Evolutionary conservation across 2,329 filamentous ascomycete species (phyloP).

Genomic region (Endothia cerciana): DNA sequence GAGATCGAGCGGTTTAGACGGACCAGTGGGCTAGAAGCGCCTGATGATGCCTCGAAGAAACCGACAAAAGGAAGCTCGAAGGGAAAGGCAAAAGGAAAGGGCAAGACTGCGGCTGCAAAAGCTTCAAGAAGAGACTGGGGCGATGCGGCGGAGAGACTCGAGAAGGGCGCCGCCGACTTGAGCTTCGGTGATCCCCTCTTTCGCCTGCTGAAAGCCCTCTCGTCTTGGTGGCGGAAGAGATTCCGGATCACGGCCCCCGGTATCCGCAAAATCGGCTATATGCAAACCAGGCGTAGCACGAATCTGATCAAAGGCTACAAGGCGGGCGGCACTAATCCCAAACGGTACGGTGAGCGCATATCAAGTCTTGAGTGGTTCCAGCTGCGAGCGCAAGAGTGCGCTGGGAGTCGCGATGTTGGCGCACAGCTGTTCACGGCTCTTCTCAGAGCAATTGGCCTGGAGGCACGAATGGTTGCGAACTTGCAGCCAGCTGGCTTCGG

Average conservation of each 20-base stretch:
- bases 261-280: slow-evolving; percentile 87
- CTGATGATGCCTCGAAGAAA: slow-evolving; percentile 40
- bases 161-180: slow-evolving; percentile 73
- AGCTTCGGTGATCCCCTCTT: slow-evolving; percentile 83
- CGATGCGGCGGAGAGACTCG: slow-evolving; percentile 67
- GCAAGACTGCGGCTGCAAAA: slow-evolving; percentile 43
- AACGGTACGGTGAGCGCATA: slow-evolving; percentile 77
- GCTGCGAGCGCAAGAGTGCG: slow-evolving; percentile 66
- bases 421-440: slow-evolving; percentile 89
- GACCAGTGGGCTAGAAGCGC: slow-evolving; percentile 62
- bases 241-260: slow-evolving; percentile 80
- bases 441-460: slow-evolving; percentile 77
- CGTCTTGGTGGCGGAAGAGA: slow-evolving; percentile 84
- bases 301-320: slow-evolving; percentile 73
- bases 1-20: slow-evolving; percentile 75
- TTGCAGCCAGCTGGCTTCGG: slow-evolving; percentile 88
- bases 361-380: slow-evolving; percentile 69
- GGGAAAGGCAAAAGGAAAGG: slow-evolving; percentile 41
- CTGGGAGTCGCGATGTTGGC: slow-evolving; percentile 85
- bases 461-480: slow-evolving; percentile 81
- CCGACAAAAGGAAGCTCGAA: slow-evolving; percentile 33
- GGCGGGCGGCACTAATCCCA: slow-evolving; percentile 62
- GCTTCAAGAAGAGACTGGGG: slow-evolving; percentile 69
- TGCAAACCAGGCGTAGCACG: slow-evolving; percentile 74
- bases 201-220: slow-evolving; percentile 73